A percentile compares a stretch with the other conserved stretches of the same genome.
These are phyloP conservation scores for Aspergillus diversus DNA, from an alignment of 495 filamentous ascomycete species.

Conservation along the genomic window DNA sequence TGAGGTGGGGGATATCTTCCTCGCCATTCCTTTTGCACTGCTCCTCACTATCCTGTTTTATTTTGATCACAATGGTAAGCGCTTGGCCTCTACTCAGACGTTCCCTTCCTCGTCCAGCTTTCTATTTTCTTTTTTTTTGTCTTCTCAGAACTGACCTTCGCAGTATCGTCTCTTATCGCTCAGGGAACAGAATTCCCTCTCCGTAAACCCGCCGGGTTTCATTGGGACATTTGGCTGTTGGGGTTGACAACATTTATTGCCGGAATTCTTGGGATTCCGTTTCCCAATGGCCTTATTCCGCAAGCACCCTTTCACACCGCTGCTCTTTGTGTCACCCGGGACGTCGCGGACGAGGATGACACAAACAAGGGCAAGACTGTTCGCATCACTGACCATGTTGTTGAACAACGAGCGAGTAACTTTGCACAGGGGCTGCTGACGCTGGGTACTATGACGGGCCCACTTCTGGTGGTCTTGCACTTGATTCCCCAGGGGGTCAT, in stretches of 20 bases:
- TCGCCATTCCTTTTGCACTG: constrained; percentile 86
- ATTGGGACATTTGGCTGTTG: constrained; percentile 94
- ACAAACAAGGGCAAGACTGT: constrained; percentile 64
- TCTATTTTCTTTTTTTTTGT: constrained; percentile 9
- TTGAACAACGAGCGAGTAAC: constrained; percentile 90
- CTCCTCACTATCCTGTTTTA: constrained; percentile 89
- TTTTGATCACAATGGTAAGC: constrained; percentile 83
- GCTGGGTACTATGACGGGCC: constrained; percentile 85
- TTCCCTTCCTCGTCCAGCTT: background rate
- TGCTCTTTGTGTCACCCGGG: constrained; percentile 73
- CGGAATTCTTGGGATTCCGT: constrained; percentile 83
- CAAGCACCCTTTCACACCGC: constrained; percentile 95
- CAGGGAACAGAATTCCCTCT: constrained; percentile 94
- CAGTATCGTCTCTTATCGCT: constrained; percentile 81
- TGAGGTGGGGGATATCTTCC: constrained; percentile 71
- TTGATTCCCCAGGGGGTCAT: constrained; percentile 88
- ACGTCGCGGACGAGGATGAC: constrained; percentile 60
- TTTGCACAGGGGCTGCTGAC: constrained; percentile 81
- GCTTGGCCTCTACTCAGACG: background rate
- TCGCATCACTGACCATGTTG: constrained; percentile 70
- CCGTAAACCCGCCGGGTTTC: constrained; percentile 89
- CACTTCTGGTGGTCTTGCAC: constrained; percentile 78
- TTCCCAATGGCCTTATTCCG: constrained; percentile 90
- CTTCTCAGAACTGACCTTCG: constrained; percentile 6
- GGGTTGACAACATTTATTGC: constrained; percentile 84